phyloP scores from a whole-genome alignment of 352 stramenopile genomes.

The Phytophthora sp. region DNA sequence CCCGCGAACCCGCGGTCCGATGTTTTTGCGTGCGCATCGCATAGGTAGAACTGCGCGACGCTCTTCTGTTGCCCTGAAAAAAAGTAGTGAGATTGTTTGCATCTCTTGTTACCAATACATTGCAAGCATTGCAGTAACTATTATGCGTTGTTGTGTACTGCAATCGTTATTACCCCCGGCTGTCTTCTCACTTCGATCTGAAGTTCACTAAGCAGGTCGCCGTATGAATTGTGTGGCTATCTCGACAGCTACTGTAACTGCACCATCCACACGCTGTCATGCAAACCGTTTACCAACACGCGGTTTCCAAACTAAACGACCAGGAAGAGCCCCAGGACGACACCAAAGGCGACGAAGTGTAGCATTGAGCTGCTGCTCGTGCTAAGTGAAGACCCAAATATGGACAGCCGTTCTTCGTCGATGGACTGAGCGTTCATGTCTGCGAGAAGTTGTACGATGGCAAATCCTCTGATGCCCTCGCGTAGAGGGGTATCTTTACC shows the following conservation, averaged over 20 bases:
- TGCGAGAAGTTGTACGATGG: constrained; percentile 6
- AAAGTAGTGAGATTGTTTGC: too few relatives aligned
- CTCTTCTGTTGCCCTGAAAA: too few relatives aligned
- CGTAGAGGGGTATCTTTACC: constrained; percentile 19
- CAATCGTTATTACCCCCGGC: too few relatives aligned
- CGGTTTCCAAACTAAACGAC: constrained; percentile 23
- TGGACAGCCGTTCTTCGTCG: constrained; percentile 1
- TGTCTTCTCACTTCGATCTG: constrained; percentile 8
- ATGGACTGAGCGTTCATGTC: background rate
- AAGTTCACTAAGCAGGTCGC: constrained; percentile 21
- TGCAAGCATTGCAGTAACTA: too few relatives aligned
- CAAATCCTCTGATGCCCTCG: too few relatives aligned
- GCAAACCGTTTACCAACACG: constrained; percentile 12
- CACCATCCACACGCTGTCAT: constrained; percentile 23
- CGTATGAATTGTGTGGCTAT: constrained; percentile 15
- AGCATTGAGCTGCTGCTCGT: background rate
- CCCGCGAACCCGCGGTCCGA: too few relatives aligned
- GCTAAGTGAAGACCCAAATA: constrained; percentile 5
- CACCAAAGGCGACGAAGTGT: constrained; percentile 20
- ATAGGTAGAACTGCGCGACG: too few relatives aligned
- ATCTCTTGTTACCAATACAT: too few relatives aligned
- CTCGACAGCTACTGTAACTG: constrained; percentile 17
- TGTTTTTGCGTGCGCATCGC: too few relatives aligned
- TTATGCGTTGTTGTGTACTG: too few relatives aligned
- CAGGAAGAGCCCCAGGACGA: constrained; percentile 15